Base-by-base conservation (phyloP, 345 rosid species). In the Eucalyptus melliodora region DNA sequence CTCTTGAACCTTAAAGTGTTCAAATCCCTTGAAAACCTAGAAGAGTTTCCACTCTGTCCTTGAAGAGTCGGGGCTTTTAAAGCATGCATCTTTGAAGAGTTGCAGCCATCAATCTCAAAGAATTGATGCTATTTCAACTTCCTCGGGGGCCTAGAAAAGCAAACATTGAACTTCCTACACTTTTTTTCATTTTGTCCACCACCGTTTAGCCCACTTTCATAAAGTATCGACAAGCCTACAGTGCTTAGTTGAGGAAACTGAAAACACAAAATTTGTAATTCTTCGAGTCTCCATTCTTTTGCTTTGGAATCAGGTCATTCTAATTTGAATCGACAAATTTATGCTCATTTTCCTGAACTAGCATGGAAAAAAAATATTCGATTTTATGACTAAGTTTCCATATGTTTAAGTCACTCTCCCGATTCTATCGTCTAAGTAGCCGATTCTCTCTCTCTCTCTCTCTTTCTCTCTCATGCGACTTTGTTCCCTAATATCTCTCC, bases 251-350 rank as follows among this genome's bases (percentile, higher is more conserved):
- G 8, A 51, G 9, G 2, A 51, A 51, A 51, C 0, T 51, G 2
- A 51, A 51, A 51, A 51, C 55, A 51, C 23, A 51, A 51, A 50
- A 6, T 16, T 51, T 51, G 2, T 51, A 0, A 51, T 51, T 51
- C 55, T 51, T 51, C 55, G 0, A 51, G 55, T 51, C 55, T 51
- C 55, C 9, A 3, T 16, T 67, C 44, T 51, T 31, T 16, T 40
- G 12, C 27, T 56, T 56, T 56, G 30, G 62, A 56, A 51, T 51
- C 1, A 0, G 1, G 23, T 51, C 7, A 51, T 6, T 51, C 4
- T 51, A 2, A 51, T 51, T 0, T 7, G 0, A 51, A 51, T 51
- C 9, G 0, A 51, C 23, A 7, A 51, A 17, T 16, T 51, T 51
- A 7, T 51, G 23, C 55, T 51, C 23, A 51, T 51, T 51, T 51